Conservation (phyloP, 1,284 basidiomycete genomes). For the Calocybe gambosa region DNA sequence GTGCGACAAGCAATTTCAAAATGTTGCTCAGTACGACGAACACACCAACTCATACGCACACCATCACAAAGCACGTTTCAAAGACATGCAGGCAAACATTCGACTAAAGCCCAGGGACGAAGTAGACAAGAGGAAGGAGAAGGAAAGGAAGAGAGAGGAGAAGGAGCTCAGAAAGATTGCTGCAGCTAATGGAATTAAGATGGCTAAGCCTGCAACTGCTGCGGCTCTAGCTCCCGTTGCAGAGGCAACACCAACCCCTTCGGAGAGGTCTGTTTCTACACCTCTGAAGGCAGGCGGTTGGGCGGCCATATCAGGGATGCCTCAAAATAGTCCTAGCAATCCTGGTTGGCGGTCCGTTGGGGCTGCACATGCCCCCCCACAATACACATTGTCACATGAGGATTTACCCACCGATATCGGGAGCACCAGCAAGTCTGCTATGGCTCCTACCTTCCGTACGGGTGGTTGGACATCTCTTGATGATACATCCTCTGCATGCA, state of each 20-base stretch:
- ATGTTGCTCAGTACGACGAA: slow-evolving; percentile 77
- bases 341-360: slow-evolving; percentile 55
- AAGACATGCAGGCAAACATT: slow-evolving; percentile 67
- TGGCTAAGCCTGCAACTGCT: slow-evolving; percentile 40
- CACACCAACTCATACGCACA: slow-evolving; percentile 82
- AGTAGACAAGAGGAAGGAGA: slow-evolving; percentile 68
- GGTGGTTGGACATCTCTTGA: slow-evolving; percentile 62
- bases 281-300: slow-evolving; percentile 41
- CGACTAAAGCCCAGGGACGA: slow-evolving; percentile 57
- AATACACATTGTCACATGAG: slow-evolving; percentile 14
- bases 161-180: slow-evolving; percentile 76
- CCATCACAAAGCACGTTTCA: slow-evolving; percentile 72
- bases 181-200: slow-evolving; percentile 68
- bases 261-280: slow-evolving; percentile 22
- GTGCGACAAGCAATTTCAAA: slow-evolving; percentile 81
- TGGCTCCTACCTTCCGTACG: slow-evolving; percentile 42
- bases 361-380: slow-evolving; percentile 13
- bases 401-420: slow-evolving; percentile 16
- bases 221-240: slow-evolving; percentile 11
- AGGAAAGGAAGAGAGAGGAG: slow-evolving; percentile 75
- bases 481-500: slow-evolving; percentile 24
- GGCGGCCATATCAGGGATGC: slow-evolving; percentile 32
- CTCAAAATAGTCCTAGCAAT: slow-evolving; percentile 23
- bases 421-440: slow-evolving; percentile 8
- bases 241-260: slow-evolving; percentile 20